Evolutionary conservation across 192 early-diverging fungal genomes (phyloP).

Genomic region (Coemansia sp.): DNA sequence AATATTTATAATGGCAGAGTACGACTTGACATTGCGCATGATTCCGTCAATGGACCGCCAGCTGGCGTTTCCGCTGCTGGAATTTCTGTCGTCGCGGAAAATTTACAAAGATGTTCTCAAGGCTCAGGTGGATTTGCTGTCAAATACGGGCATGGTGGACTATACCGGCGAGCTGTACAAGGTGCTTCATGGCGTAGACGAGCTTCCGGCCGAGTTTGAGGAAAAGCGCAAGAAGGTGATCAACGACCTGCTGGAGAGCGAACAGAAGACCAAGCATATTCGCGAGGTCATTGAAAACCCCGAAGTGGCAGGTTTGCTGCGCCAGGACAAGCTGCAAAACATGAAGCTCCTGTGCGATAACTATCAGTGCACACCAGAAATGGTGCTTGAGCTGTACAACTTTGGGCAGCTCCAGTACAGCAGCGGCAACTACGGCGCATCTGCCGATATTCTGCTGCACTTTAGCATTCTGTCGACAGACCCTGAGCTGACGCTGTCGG

Average conservation of each 20-base stretch:
- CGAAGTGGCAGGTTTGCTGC: constrained; percentile 81
- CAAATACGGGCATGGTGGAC: constrained; percentile 92
- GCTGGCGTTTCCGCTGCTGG: constrained; percentile 85
- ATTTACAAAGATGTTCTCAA: constrained; percentile 80
- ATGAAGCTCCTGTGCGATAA: constrained; percentile 83
- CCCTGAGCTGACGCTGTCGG: constrained; percentile 74
- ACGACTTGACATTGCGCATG: constrained; percentile 80
- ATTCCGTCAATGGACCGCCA: constrained; percentile 90
- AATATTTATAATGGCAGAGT: constrained; percentile 49
- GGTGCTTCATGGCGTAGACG: constrained; percentile 72
- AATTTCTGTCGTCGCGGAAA: constrained; percentile 82
- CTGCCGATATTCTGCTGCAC: constrained; percentile 92
- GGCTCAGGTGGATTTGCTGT: constrained; percentile 87
- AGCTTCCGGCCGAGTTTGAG: constrained; percentile 70
- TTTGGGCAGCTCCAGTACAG: constrained; percentile 89
- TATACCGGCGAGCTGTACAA: constrained; percentile 82
- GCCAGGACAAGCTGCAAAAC: constrained; percentile 93
- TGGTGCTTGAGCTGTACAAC: constrained; percentile 83
- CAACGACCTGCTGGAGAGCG: constrained; percentile 67
- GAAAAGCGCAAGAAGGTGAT: constrained; percentile 77
- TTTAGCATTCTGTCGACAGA: constrained; percentile 94
- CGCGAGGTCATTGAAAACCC: constrained; percentile 90
- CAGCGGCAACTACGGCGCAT: constrained; percentile 87
- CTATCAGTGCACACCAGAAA: constrained; percentile 88
- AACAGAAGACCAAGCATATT: constrained; percentile 75